Evolutionary conservation across 2,329 filamentous ascomycete genomes (phyloP).

Genomic region (Rachicladosporium sp.): DNA sequence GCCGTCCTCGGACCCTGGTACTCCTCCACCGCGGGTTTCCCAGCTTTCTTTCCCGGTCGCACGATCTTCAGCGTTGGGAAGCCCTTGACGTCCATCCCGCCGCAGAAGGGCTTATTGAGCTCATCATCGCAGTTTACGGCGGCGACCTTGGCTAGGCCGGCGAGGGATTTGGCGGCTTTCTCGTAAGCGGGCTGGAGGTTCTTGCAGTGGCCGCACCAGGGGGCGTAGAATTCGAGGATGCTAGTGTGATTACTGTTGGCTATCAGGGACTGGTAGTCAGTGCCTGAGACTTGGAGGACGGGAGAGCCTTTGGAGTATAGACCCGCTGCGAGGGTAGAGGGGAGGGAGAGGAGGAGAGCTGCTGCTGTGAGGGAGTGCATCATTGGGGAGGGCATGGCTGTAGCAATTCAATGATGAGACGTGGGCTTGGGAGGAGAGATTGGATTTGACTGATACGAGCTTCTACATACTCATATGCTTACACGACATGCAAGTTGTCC

Average conservation of each 20-base stretch:
- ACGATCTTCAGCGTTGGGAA: constrained; percentile 96
- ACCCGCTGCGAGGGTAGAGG: constrained; percentile 54
- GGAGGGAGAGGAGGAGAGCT: constrained; percentile 51
- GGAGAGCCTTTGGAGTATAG: constrained; percentile 79
- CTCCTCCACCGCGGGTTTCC: constrained; percentile 73
- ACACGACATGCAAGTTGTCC: too few species aligned
- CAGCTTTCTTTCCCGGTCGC: constrained; percentile 66
- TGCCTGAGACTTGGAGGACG: constrained; percentile 69
- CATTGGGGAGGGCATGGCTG: neutral
- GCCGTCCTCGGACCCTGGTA: constrained; percentile 75
- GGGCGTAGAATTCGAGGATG: constrained; percentile 64
- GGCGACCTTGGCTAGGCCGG: constrained; percentile 87
- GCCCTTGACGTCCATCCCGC: constrained; percentile 74
- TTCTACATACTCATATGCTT: too few species aligned
- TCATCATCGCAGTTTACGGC: constrained; percentile 94
- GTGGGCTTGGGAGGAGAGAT: neutral
- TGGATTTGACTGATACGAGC: too few species aligned
- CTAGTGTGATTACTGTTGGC: constrained; percentile 74
- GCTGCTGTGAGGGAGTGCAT: constrained; percentile 35
- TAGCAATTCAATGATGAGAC: neutral
- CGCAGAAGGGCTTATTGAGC: constrained; percentile 77
- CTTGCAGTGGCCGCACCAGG: constrained; percentile 96
- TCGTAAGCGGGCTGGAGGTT: constrained; percentile 93
- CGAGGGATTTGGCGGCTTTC: constrained; percentile 77
- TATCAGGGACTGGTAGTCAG: constrained; percentile 71